Evolutionary conservation across 345 rosid species (phyloP).

Genomic region (Aquilaria yunnanensis): DNA sequence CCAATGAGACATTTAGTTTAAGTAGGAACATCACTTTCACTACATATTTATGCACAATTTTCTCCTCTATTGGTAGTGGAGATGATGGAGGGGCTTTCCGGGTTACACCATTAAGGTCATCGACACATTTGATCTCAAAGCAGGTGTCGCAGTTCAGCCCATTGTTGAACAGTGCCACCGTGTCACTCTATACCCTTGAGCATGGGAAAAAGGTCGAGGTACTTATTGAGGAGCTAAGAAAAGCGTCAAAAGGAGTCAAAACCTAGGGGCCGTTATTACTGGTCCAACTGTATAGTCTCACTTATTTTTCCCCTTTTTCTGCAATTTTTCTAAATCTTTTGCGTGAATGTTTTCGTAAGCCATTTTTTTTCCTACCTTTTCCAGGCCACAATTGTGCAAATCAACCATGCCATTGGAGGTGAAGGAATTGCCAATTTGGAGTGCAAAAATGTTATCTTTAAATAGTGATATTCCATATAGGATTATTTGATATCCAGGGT

Average conservation of each 20-base stretch:
- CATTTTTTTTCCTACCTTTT: constrained; percentile 12
- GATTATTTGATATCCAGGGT: constrained; percentile 43
- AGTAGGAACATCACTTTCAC: too few species aligned
- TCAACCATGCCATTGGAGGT: constrained; percentile 52
- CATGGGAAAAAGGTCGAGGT: too few species aligned
- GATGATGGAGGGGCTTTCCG: too few species aligned
- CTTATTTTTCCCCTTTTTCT: not conserved
- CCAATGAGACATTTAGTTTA: too few species aligned
- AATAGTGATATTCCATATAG: constrained; percentile 40
- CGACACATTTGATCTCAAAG: not conserved
- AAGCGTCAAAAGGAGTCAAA: too few species aligned
- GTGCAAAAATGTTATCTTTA: constrained; percentile 30
- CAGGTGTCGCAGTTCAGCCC: not conserved
- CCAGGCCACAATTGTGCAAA: constrained; percentile 40
- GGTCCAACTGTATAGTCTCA: constrained; percentile 51
- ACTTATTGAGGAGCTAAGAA: too few species aligned
- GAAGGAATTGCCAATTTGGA: constrained; percentile 40
- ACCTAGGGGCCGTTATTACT: constrained; percentile 25
- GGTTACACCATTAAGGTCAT: not conserved
- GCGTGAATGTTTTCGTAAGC: not conserved
- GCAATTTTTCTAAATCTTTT: too few species aligned
- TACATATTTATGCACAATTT: too few species aligned
- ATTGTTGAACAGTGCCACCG: not conserved
- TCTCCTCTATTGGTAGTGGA: too few species aligned
- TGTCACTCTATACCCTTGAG: too few species aligned